Evolutionary conservation across 2,329 filamentous ascomycete genomes (phyloP), one percentile per base, ranked within the genome.

Genomic region (Tolypocladium cylindrosporum): DNA sequence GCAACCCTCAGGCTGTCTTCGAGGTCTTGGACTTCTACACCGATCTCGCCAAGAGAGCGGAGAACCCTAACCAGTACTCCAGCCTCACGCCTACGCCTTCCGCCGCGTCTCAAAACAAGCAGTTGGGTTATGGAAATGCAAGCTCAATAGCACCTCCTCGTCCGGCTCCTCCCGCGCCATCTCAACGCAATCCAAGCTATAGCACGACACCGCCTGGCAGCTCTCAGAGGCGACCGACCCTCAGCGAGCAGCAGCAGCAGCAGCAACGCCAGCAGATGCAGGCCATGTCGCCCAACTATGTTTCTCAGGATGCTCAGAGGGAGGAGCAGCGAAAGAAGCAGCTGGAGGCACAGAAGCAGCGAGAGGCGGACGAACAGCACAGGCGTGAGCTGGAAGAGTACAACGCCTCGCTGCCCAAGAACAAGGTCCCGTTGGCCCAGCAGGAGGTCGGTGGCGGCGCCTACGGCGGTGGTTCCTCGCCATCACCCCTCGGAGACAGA

Each of bases 11-110:
- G 76, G 91, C 85, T 59, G 88, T 85, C 34, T 86, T 91, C 57
- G 89, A 93, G 69, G 89, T 91, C 51, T 77, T 93, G 21, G 88
- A 92, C 70, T 93, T 93, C 74, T 93, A 92, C 74, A 90, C 89
- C 1, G 89, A 91, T 71, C 87, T 92, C 54, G 87, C 88, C 62
- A 91, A 91, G 76, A 80, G 87, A 61, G 81, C 83, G 55, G 85
- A 91, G 58, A 86, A 91, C 67, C 86, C 87, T 11, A 80, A 83
- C 63, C 80, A 83, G 65, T 91, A 86, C 68, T 75, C 86, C 34
- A 86, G 82, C 66, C 76, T 88, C 56, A 87, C 85, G 0, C 86
- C 89, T 3, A 87, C 86, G 3, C 84, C 89, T 34, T 79, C 87
- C 14, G 73, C 80, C 2, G 71, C 71, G 54, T 76, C 73, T 56